Percentiles rank a stretch among this genome's conserved stretches.
phyloP scores from a whole-genome alignment of 1,139 yeast genomes.

The Saccharomyces hybrid region DNA sequence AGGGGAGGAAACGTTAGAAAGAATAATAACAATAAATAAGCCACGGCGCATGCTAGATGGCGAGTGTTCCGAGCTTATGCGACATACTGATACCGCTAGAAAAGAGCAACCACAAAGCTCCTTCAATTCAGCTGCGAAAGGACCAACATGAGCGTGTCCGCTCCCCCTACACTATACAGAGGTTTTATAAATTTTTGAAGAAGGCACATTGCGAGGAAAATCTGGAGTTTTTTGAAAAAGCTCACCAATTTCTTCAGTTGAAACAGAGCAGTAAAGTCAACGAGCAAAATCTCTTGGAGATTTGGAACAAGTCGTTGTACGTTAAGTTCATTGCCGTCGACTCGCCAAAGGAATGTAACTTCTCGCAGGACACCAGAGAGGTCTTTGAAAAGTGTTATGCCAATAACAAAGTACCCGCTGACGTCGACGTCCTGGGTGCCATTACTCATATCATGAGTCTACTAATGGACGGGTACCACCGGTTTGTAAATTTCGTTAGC shows the following conservation, averaged over 20 bases:
- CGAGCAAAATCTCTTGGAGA: constrained; percentile 7
- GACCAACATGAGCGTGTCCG: neutral
- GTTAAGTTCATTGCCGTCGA: constrained; percentile 20
- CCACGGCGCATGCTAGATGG: neutral
- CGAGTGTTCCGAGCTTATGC: constrained; percentile 14
- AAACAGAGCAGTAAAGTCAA: constrained; percentile 2
- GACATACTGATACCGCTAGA: constrained; percentile 10
- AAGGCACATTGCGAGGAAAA: constrained; percentile 30
- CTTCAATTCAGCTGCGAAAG: neutral
- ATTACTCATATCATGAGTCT: constrained; percentile 23
- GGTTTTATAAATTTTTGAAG: constrained; percentile 21
- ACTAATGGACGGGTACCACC: constrained; percentile 26
- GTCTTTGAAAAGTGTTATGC: constrained; percentile 19
- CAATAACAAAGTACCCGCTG: constrained; percentile 14
- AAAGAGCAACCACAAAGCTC: neutral
- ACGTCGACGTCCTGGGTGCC: constrained; percentile 19
- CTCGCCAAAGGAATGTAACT: constrained; percentile 28
- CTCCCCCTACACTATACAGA: constrained; percentile 14
- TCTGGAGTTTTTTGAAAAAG: constrained; percentile 19
- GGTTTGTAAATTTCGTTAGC: constrained; percentile 6
- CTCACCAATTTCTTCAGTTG: constrained; percentile 7
- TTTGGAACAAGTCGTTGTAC: constrained; percentile 24
- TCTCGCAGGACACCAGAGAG: constrained; percentile 24
- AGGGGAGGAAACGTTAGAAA: neutral
- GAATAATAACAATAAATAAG: neutral